Conservation (phyloP, 148 eudicot genomes). For the Fagopyrum homotropicum region DNA sequence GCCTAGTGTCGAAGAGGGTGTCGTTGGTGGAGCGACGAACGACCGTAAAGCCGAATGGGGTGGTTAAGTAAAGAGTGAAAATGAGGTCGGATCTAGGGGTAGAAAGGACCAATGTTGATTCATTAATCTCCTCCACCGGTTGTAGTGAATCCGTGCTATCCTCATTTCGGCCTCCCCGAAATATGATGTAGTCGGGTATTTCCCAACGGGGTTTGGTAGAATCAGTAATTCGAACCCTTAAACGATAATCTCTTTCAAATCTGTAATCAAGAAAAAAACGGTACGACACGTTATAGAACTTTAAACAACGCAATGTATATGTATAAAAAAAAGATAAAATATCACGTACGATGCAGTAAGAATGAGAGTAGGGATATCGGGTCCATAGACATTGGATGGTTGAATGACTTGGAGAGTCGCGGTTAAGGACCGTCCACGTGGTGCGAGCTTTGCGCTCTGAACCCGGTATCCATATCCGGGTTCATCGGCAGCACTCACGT, state of each 20-base stretch:
- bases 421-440: constrained; percentile 16
- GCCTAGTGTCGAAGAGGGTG: constrained; percentile 49
- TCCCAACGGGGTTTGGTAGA: constrained; percentile 38
- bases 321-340: neutral
- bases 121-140: constrained; percentile 7
- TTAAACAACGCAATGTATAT: too few species aligned
- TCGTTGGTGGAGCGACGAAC: constrained; percentile 48
- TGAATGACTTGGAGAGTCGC: constrained; percentile 35
- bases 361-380: constrained; percentile 26
- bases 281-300: neutral
- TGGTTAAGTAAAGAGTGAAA: constrained; percentile 58
- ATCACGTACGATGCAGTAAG: constrained; percentile 20
- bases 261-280: constrained; percentile 17
- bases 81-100: constrained; percentile 39
- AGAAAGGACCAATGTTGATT: neutral
- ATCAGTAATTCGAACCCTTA: constrained; percentile 38
- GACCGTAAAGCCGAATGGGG: constrained; percentile 68
- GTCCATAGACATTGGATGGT: constrained; percentile 33
- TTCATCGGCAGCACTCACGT: neutral
- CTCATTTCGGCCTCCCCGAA: constrained; percentile 7
- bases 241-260: constrained; percentile 28
- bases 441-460: constrained; percentile 14
- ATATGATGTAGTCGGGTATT: constrained; percentile 28
- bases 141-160: neutral
- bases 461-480: constrained; percentile 34